Conservation (phyloP, 345 rosid genomes). For the Aquilaria sinensis region DNA sequence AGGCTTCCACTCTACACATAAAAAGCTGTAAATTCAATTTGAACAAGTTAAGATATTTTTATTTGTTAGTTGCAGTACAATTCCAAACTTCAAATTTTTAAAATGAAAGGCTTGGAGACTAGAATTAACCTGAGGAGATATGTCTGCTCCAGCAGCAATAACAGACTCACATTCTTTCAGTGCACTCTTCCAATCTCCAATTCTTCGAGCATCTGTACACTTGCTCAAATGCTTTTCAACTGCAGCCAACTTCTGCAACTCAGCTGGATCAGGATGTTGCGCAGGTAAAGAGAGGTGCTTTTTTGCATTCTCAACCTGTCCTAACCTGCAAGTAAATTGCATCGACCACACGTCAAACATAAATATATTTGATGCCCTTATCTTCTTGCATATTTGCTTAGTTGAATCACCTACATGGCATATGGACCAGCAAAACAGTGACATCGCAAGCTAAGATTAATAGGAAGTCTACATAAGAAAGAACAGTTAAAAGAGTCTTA, state of each 20-base stretch:
- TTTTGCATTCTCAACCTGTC: constrained; percentile 74
- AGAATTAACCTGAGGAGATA: constrained; percentile 64
- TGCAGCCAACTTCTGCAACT: constrained; percentile 49
- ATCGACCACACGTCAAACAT: not conserved
- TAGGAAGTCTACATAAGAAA: not conserved
- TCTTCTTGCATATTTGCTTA: not conserved
- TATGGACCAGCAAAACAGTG: not conserved
- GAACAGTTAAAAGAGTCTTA: no score
- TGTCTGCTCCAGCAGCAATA: constrained; percentile 80
- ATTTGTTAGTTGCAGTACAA: no score
- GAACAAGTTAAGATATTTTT: constrained; percentile 21
- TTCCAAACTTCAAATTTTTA: no score
- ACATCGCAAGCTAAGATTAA: constrained; percentile 3
- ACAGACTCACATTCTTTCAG: constrained; percentile 66
- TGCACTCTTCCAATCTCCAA: constrained; percentile 65
- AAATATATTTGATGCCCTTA: no score
- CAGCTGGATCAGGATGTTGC: constrained; percentile 47
- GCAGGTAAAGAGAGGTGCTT: constrained; percentile 44
- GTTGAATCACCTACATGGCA: constrained; percentile 5
- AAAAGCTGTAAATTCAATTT: constrained; percentile 69
- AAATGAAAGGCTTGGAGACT: no score
- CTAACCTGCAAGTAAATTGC: constrained; percentile 59
- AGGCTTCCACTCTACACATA: constrained; percentile 97
- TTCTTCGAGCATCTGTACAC: constrained; percentile 70
- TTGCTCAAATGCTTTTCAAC: constrained; percentile 65